phyloP scores from a whole-genome alignment of 1,284 basidiomycete genomes.

The Bondarzewia mesenterica region DNA sequence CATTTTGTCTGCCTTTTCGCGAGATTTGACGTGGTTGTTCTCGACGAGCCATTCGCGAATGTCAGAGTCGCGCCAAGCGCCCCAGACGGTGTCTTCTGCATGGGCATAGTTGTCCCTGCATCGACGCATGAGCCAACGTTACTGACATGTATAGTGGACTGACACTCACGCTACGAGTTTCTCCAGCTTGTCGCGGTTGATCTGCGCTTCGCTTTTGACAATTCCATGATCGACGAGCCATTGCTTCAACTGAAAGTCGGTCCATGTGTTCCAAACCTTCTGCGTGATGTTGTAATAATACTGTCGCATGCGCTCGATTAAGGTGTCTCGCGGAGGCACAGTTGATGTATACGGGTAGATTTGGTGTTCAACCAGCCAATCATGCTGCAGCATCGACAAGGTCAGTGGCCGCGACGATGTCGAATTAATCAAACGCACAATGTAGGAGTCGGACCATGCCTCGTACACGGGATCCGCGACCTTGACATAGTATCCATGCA shows the following conservation, averaged over 20 bases:
- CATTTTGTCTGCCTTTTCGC: conserved; percentile 41
- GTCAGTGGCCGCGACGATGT: not conserved
- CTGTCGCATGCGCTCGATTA: conserved; percentile 62
- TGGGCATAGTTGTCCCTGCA: conserved; percentile 67
- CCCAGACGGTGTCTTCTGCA: conserved; percentile 61
- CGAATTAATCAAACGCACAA: conserved; percentile 39
- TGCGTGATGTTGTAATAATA: conserved; percentile 61
- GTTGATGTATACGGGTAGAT: conserved; percentile 45
- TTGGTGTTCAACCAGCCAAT: conserved; percentile 80
- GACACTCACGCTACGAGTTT: conserved; percentile 55
- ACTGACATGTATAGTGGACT: not conserved
- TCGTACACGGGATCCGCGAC: conserved; percentile 64
- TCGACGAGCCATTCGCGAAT: conserved; percentile 74
- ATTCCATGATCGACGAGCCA: conserved; percentile 72
- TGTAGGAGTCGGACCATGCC: conserved; percentile 80
- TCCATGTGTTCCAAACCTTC: conserved; percentile 62
- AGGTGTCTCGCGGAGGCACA: conserved; percentile 62
- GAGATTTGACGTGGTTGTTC: conserved; percentile 59
- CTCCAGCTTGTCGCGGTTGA: conserved; percentile 69
- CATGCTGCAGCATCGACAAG: conserved; percentile 33
- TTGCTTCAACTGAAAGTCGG: conserved; percentile 52
- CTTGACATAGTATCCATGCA: conserved; percentile 62
- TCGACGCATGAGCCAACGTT: not conserved
- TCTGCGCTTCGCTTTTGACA: conserved; percentile 64
- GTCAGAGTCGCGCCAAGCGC: conserved; percentile 73